phyloP scores from a whole-genome alignment of 768 basidiomycete genomes.

The Panus rudis region DNA sequence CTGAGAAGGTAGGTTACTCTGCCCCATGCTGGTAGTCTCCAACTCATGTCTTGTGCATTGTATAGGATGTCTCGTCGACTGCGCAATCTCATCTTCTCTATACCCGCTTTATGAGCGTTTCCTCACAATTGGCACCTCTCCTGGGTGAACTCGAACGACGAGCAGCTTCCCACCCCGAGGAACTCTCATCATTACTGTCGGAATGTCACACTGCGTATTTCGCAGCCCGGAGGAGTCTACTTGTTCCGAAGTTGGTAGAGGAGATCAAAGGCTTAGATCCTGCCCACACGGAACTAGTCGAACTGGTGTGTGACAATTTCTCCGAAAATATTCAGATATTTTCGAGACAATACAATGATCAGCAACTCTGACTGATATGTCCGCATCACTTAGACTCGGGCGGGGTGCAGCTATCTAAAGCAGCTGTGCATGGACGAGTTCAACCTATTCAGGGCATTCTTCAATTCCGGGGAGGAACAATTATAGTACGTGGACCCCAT shows the following conservation, averaged over 20 bases:
- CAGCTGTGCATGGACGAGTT: slow-evolving; percentile 90
- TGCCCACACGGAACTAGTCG: slow-evolving; percentile 73
- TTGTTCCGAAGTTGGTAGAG: slow-evolving; percentile 66
- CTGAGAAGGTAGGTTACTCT: slow-evolving; percentile 54
- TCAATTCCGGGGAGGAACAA: slow-evolving; percentile 74
- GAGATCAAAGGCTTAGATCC: slow-evolving; percentile 85
- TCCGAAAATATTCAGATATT: too few species aligned
- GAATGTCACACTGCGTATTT: slow-evolving; percentile 92
- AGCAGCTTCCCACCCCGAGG: slow-evolving; percentile 71
- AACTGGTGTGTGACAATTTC: slow-evolving; percentile 47
- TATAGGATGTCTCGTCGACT: slow-evolving; percentile 68
- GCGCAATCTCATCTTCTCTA: slow-evolving; percentile 84
- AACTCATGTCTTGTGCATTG: not conserved
- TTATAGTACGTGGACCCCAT: slow-evolving; percentile 69
- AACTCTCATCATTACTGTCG: slow-evolving; percentile 66
- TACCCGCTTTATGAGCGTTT: slow-evolving; percentile 74
- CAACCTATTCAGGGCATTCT: slow-evolving; percentile 76
- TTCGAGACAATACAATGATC: too few species aligned
- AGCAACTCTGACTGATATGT: too few species aligned
- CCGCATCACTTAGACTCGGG: slow-evolving; percentile 86
- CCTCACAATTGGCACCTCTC: slow-evolving; percentile 67
- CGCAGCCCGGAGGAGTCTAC: slow-evolving; percentile 57
- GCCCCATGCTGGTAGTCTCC: not conserved
- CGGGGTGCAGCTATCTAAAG: slow-evolving; percentile 90
- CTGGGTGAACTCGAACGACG: slow-evolving; percentile 82